Percentiles rank a stretch among this genome's conserved stretches.
Conservation (phyloP, 331 rosid genomes). For the Quercus tomentella region DNA sequence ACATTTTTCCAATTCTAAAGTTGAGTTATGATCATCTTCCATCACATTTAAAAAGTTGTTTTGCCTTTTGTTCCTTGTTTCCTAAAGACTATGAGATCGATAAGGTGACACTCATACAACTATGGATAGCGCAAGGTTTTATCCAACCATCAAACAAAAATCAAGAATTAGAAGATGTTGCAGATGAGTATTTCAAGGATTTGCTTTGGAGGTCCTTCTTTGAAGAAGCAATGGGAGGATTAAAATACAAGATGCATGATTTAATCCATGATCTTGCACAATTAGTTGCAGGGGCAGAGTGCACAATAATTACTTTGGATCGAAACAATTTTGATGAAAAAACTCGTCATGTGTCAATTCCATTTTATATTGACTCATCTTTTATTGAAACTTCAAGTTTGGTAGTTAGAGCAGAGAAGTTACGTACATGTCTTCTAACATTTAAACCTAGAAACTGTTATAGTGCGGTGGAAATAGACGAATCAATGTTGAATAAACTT, state of each 20-base stretch:
- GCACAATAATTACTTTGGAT: not conserved
- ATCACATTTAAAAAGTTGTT: conserved; percentile 14
- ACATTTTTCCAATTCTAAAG: conserved; percentile 14
- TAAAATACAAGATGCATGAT: conserved; percentile 22
- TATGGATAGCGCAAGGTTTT: conserved; percentile 21
- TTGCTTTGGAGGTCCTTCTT: conserved; percentile 23
- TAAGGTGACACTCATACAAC: conserved; percentile 2
- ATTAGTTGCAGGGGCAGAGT: not conserved
- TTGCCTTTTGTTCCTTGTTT: conserved; percentile 18
- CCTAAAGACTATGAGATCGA: conserved; percentile 12
- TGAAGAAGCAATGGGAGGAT: conserved; percentile 12
- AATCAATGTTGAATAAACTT: not conserved
- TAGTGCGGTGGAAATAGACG: not conserved
- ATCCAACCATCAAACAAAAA: no score
- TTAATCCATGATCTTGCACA: conserved; percentile 27
- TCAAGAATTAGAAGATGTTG: no score
- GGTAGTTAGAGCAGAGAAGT: not conserved
- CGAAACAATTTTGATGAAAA: not conserved
- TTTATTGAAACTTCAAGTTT: not conserved
- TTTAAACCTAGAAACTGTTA: no score
- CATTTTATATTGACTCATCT: not conserved
- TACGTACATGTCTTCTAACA: conserved; percentile 1
- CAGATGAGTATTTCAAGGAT: not conserved
- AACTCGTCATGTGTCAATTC: conserved; percentile 12
- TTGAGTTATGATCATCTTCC: conserved; percentile 30